Base-by-base conservation (phyloP, 129 eudicot species). In the Saussurea involucrata region DNA sequence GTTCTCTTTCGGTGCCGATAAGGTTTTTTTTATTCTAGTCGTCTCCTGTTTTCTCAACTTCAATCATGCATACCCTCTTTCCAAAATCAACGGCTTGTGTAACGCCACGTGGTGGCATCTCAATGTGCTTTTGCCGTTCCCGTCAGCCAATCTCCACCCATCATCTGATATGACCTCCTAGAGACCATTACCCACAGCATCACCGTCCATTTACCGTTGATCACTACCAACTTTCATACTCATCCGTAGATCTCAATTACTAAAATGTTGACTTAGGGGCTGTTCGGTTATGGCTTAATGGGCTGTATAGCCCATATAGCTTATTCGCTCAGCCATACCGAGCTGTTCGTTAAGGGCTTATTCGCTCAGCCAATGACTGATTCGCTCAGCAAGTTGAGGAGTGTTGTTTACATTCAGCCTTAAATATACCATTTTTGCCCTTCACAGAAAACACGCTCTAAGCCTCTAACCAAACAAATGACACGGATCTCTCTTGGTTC, bases 1-100 rank as follows among this genome's bases (percentile, higher is more conserved):
- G 4, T 27, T 27, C 2, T 31, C 44, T 79, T 65, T 72, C 68
- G 60, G 31, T 65, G 61, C 68, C 68, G 67, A 64, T 72, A 46
- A 63, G 21, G 9, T 42, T 24, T 49, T 46, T 37, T 75, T 60
- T 63, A 63, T 27, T 37, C 12, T 3, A 24, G 63, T 44, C 15
- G n/a, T 64, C 7, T 7, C 66, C 37, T 75, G 21, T 75, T 63
- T n/a, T n/a, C n/a, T n/a, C n/a, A n/a, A n/a, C n/a, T 75, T 25
- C 66, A 36, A 36, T 36, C 42, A 36, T n/a, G n/a, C n/a, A n/a
- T n/a, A n/a, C n/a, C n/a, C n/a, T n/a, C n/a, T n/a, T 1, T 53
- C 22, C 61, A 17, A 53, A 53, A n/a, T 53, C 8, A 53, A n/a
- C 22, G 22, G 22, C 61, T 53, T 0, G 0, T 49, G 7, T 13